Conservation (phyloP, 495 filamentous ascomycete genomes). For the Aspergillus kassunensis region DNA sequence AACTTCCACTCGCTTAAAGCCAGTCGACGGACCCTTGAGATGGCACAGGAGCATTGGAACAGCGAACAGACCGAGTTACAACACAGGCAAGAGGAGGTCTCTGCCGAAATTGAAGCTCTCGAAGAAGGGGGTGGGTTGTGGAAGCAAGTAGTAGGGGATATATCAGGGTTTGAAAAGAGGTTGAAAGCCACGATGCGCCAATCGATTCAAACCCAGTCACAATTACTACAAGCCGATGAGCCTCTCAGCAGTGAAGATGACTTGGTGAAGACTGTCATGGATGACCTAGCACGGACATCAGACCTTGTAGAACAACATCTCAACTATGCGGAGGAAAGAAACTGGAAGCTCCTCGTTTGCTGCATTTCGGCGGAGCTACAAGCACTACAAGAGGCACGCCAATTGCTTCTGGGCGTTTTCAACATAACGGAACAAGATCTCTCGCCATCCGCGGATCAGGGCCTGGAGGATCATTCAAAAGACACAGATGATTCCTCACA, state of each 20-base stretch:
- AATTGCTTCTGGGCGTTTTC: constrained; percentile 57
- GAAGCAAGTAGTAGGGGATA: constrained; percentile 61
- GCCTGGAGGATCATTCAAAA: not conserved
- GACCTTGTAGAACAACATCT: constrained; percentile 35
- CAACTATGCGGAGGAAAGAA: constrained; percentile 43
- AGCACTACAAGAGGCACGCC: constrained; percentile 68
- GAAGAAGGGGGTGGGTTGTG: constrained; percentile 80
- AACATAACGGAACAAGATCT: constrained; percentile 23
- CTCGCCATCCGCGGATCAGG: constrained; percentile 13
- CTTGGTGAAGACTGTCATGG: constrained; percentile 33
- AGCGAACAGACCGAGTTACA: constrained; percentile 57
- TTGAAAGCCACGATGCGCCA: constrained; percentile 55
- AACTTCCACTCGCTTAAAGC: constrained; percentile 54
- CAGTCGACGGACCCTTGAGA: constrained; percentile 67
- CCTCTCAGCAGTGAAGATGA: constrained; percentile 22
- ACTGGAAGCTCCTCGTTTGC: constrained; percentile 86
- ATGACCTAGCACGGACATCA: constrained; percentile 41
- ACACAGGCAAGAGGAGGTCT: constrained; percentile 54
- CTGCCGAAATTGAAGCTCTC: constrained; percentile 69
- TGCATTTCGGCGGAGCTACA: constrained; percentile 86
- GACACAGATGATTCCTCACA: constrained; percentile 8
- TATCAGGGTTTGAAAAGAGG: constrained; percentile 64
- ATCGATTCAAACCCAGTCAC: constrained; percentile 25
- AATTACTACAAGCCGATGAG: constrained; percentile 14
- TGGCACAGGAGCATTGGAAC: constrained; percentile 75